Evolutionary conservation across 2,329 filamentous ascomycete species (phyloP), one percentile per base, ranked within the genome.

Genomic region (Sporothrix pseudoabietina): DNA sequence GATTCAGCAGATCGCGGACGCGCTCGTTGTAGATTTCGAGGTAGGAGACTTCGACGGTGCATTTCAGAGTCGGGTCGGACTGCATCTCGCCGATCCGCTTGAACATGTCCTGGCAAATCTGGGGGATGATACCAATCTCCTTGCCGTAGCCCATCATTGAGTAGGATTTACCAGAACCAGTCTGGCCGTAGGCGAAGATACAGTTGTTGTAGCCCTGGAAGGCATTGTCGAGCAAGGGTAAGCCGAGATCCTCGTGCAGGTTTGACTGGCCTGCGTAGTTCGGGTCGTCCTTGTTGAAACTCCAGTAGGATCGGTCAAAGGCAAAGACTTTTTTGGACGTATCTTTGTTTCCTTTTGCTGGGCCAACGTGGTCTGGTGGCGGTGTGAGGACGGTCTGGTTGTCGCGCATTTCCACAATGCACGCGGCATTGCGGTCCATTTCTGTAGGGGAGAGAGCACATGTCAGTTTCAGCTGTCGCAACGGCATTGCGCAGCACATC

Each of bases 21-120:
- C 98, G 96, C 83, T 99, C 96, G 82, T 99, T 99, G 87, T 99
- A 99, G 75, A 99, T 96, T 81, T 99, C 96, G 79, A 99, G 98
- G 84, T 99, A 99, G 3, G 94, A 98, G 39, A 98, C 96, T 76
- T 96, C 92, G 76, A 99, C 96, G 78, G 95, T 96, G 86, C 98
- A 99, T 77, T 93, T 97, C 80, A 97, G 94, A 82, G 96, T 97
- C 71, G 92, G 92, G 79, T 97, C 92, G 77, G 92, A 90, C 72
- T 89, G 86, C 39, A 89, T 87, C 59, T 90, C 88, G 76, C 95
- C 91, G 80, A 99, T 98, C 72, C 96, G 90, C 84, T 97, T 90
- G 80, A 99, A 99, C 69, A 99, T 87, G 82, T 98, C 96, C 81
- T 97, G 92, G 82, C 96, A 99, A 10, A 96, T 99, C 69, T 94